Evolutionary conservation across 2,329 filamentous ascomycete species (phyloP).

Genomic region (Scedosporium dehoogii): DNA sequence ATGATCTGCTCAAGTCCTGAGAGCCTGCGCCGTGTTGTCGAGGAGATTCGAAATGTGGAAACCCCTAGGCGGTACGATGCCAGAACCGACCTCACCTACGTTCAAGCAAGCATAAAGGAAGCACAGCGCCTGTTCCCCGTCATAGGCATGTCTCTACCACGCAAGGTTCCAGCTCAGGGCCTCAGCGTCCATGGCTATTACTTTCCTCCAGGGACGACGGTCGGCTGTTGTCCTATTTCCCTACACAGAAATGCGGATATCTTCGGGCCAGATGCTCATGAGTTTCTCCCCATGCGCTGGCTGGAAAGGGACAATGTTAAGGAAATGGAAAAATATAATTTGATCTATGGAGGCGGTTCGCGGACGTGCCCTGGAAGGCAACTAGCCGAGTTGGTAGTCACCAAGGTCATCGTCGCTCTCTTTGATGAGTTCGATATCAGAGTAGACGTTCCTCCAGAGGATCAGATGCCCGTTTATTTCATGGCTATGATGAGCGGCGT

Average conservation of each 20-base stretch:
- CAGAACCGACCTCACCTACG: slow-evolving; percentile 20
- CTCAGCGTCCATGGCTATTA: slow-evolving; percentile 26
- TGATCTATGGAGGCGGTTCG: slow-evolving; percentile 42
- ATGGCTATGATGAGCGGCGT: slow-evolving; percentile 41
- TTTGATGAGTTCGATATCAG: slow-evolving; percentile 34
- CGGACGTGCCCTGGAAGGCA: slow-evolving; percentile 40
- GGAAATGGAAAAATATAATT: slow-evolving; percentile 35
- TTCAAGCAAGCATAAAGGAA: slow-evolving; percentile 38
- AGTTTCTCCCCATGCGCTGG: slow-evolving; percentile 39
- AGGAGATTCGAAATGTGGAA: slow-evolving; percentile 11
- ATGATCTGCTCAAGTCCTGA: slow-evolving; percentile 31
- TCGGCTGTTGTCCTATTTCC: slow-evolving; percentile 40
- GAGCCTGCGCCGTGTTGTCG: slow-evolving; percentile 21
- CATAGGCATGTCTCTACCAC: slow-evolving; percentile 39
- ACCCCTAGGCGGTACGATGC: slow-evolving; percentile 7
- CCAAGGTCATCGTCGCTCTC: slow-evolving; percentile 31
- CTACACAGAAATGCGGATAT: slow-evolving; percentile 40
- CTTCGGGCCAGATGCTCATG: slow-evolving; percentile 34
- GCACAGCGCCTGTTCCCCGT: slow-evolving; percentile 41
- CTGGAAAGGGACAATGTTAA: slow-evolving; percentile 20
- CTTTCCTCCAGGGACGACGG: slow-evolving; percentile 34
- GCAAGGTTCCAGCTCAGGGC: slow-evolving; percentile 28
- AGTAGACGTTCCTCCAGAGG: slow-evolving; percentile 25
- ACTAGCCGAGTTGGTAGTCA: slow-evolving; percentile 39
- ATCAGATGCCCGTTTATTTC: slow-evolving; percentile 35